Evolutionary conservation across 139 green algal species (phyloP).

Genomic region (Coelastrella sp.): DNA sequence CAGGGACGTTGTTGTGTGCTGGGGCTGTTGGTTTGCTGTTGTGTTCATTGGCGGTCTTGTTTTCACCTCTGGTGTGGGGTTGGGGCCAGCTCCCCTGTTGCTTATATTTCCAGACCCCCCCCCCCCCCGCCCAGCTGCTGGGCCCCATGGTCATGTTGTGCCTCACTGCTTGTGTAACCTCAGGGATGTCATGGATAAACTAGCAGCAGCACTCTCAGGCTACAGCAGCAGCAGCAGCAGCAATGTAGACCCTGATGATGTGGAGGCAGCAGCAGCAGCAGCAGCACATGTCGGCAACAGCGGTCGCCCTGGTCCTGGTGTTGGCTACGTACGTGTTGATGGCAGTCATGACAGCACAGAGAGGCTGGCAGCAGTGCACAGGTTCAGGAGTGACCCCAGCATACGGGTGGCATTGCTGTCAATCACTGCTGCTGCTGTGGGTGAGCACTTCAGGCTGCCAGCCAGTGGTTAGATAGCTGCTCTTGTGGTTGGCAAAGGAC

Average conservation of each 20-base stretch:
- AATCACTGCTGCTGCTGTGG: slow-evolving; percentile 91
- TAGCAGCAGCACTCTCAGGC: slow-evolving; percentile 78
- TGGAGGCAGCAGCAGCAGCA: slow-evolving; percentile 32
- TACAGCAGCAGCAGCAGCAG: slow-evolving; percentile 33
- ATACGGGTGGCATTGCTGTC: slow-evolving; percentile 89
- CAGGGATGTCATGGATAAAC: slow-evolving; percentile 83
- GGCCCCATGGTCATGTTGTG: not conserved
- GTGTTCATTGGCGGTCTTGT: too few species aligned
- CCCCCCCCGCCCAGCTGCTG: too few species aligned
- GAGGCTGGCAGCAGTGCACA: slow-evolving; percentile 64
- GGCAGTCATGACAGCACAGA: slow-evolving; percentile 78
- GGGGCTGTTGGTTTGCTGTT: too few species aligned
- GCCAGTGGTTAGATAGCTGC: not conserved
- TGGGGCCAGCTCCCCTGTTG: too few species aligned
- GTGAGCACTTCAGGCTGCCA: not conserved
- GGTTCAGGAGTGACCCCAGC: slow-evolving; percentile 73
- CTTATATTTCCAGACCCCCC: too few species aligned
- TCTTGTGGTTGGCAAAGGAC: not conserved
- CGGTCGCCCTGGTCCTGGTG: slow-evolving; percentile 38
- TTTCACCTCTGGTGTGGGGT: too few species aligned
- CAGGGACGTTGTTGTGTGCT: too few species aligned
- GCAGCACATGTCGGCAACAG: slow-evolving; percentile 1
- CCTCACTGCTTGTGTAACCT: not conserved
- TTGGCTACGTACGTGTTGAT: slow-evolving; percentile 91
- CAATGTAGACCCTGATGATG: slow-evolving; percentile 1